Percentiles rank a stretch among this genome's conserved stretches.
These are phyloP conservation scores for Magnusiomyces ingens DNA, from an alignment of 1,139 yeast genomes.

Conservation along the genomic window DNA sequence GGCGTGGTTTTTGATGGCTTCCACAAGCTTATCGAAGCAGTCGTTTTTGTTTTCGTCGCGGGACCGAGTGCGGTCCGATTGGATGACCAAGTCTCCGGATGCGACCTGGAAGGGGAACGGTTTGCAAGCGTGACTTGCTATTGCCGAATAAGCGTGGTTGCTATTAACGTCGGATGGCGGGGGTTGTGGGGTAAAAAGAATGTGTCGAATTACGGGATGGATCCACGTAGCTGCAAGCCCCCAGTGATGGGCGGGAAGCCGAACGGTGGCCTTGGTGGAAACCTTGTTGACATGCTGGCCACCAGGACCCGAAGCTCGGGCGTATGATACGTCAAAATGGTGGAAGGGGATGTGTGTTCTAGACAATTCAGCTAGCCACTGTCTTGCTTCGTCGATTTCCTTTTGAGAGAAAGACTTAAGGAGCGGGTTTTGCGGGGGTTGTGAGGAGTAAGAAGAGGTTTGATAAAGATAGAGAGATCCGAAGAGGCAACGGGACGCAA, in stretches of 20 bases:
- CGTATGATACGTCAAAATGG: slow-evolving; percentile 48
- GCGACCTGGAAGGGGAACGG: slow-evolving; percentile 52
- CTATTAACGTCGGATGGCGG: not conserved
- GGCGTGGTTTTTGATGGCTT: slow-evolving; percentile 45
- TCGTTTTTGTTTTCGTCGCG: slow-evolving; percentile 51
- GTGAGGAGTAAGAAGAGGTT: no score
- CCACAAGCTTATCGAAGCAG: slow-evolving; percentile 54
- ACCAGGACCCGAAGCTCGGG: slow-evolving; percentile 87
- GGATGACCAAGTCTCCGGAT: slow-evolving; percentile 49
- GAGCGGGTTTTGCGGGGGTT: no score
- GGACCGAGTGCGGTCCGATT: slow-evolving; percentile 54
- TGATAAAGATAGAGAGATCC: no score
- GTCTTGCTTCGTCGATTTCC: slow-evolving; percentile 27
- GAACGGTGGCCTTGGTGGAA: slow-evolving; percentile 62
- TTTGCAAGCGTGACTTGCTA: slow-evolving; percentile 10
- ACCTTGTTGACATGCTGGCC: slow-evolving; percentile 88
- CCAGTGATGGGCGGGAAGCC: slow-evolving; percentile 45
- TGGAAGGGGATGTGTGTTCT: slow-evolving; percentile 41
- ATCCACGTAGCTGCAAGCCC: slow-evolving; percentile 50
- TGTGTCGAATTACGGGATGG: slow-evolving; percentile 43
- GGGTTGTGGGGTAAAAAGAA: not conserved
- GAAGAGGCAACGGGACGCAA: no score
- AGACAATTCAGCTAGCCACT: slow-evolving; percentile 42
- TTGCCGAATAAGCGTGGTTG: not conserved
- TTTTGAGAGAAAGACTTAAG: not conserved